Base-by-base conservation (phyloP, 768 basidiomycete genomes). In the Cystobasidium tubakii region DNA sequence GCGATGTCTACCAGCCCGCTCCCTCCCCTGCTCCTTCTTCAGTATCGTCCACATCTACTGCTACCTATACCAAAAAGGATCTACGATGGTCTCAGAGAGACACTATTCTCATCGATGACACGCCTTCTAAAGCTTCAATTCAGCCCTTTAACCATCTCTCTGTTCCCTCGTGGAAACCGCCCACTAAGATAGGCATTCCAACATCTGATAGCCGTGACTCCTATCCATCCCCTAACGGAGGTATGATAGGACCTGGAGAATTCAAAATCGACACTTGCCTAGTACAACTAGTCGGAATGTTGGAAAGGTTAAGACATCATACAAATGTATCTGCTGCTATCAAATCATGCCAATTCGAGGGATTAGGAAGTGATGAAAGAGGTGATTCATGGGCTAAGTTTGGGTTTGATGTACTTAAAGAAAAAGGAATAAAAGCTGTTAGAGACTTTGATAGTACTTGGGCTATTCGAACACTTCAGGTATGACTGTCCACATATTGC, bases 21-120 rank as follows among this genome's bases (percentile, higher is more conserved):
- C 57, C 57, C 6, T 62, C 29, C 6, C 57, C 57, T 39, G 29
- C 57, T 39, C 63, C 63, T 6, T 65, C 63, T 44, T 15, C 33
- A 39, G 34, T 29, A 44, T 36, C 31, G 1, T 65, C 63, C 25
- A 17, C 36, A 46, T 27, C 63, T 42, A 44, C 33, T 27, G 63
- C 27, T 44, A 67, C 21, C 46, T 42, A 46, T 27, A 33, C 69
- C 25, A 44, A 55, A 21, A 36, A 36, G 39, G 54, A 55, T 23
- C 54, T 65, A 27, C 63, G 25, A 4, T 71, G 69, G 69, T 71
- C 69, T 21, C 69, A 71, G 55, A 60, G 33, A 46, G 69, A 71
- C 54, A 71, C 69, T 23, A 62, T 71, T 31, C 69, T 71, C 12
- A 60, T 71, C 69, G 69, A 71, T 53, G 69, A 71, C 34, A 57